Evolutionary conservation across 805 yeast genomes (phyloP), one percentile per base, ranked within the genome.

Genomic region (Wickerhamomyces rabaulensis): DNA sequence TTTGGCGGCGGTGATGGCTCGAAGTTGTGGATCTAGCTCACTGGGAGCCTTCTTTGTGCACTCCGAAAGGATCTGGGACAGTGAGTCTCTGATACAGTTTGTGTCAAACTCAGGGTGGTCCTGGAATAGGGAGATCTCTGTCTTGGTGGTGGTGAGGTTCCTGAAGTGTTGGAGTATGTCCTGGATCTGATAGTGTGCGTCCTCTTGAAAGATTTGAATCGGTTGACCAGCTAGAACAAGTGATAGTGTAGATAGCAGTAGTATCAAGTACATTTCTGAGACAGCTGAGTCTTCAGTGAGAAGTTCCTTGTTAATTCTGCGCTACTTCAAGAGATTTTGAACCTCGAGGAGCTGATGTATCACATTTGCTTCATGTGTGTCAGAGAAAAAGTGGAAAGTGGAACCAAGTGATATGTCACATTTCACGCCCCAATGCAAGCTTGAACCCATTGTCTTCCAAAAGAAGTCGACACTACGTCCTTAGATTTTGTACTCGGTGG

Each of bases 21-120:
- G 54, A 15, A 56, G 20, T 49, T 69, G 45, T 54, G 71, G 41
- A 51, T 61, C 55, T 9, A 64, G 10, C 58, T 67, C 54, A 26
- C 76, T 79, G 2, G 71, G 54, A 0, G 79, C 78, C 9, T 58
- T 47, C 20, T 60, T 57, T 20, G 67, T 47, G 46, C 84, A 79
- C 26, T 58, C 52, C 0, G 71, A 67, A 8, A 79, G 48, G 20
- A 77, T 64, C 0, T 64, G 62, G 3, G 53, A 40, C 4, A 79
- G 48, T 2, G 82, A 76, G 13, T 63, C 52, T 37, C 66, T 67
- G 0, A 69, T 64, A 60, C 80, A 76, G 10, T 19, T 19, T 3
- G 39, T 36, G 10, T 20, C 39, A 19, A 19, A 36, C n/a, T 36
- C 25, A 6, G 25, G 23, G 20, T 17, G 17, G 7, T 25, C 20